These are phyloP conservation scores for Monilinia fructigena DNA, from an alignment of 2,329 filamentous ascomycete genomes.

Conservation along the genomic window DNA sequence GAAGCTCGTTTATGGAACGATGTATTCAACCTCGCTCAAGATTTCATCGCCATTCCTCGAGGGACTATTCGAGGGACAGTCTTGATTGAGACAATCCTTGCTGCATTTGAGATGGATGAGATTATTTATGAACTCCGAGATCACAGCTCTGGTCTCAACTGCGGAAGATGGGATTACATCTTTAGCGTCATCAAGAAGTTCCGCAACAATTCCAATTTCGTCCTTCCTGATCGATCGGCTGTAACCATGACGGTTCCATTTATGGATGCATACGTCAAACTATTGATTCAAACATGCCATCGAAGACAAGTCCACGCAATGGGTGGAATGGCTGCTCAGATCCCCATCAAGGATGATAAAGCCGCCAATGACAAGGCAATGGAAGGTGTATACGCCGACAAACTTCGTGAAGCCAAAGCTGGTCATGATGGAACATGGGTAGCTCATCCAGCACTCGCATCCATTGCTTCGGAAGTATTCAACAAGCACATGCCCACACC, in stretches of 20 bases:
- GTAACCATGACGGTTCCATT: slow-evolving; percentile 99
- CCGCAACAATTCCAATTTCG: slow-evolving; percentile 88
- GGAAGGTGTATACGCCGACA: slow-evolving; percentile 89
- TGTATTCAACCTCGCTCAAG: slow-evolving; percentile 92
- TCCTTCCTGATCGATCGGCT: slow-evolving; percentile 84
- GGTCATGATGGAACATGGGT: slow-evolving; percentile 98
- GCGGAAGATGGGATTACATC: slow-evolving; percentile 99
- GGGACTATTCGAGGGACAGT: slow-evolving; percentile 95
- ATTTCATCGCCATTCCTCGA: slow-evolving; percentile 83
- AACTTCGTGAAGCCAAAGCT: slow-evolving; percentile 90
- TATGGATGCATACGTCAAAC: slow-evolving; percentile 96
- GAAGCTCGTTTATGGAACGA: slow-evolving; percentile 99
- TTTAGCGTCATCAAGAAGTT: slow-evolving; percentile 99
- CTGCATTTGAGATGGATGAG: slow-evolving; percentile 99
- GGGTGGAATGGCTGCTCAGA: slow-evolving; percentile 98
- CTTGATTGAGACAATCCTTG: slow-evolving; percentile 95
- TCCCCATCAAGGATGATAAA: slow-evolving; percentile 94
- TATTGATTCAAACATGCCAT: slow-evolving; percentile 98
- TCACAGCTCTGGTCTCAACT: slow-evolving; percentile 95
- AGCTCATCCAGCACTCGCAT: slow-evolving; percentile 86
- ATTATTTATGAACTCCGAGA: slow-evolving; percentile 99
- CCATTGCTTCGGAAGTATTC: slow-evolving; percentile 89
- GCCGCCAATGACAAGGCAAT: slow-evolving; percentile 91
- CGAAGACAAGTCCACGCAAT: slow-evolving; percentile 96
- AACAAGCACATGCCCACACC: slow-evolving; percentile 98